A percentile compares a stretch with the other conserved stretches of the same genome.
These are phyloP conservation scores for Gonapodya sp. DNA, from an alignment of 192 early-diverging fungal species.

Conservation along the genomic window DNA sequence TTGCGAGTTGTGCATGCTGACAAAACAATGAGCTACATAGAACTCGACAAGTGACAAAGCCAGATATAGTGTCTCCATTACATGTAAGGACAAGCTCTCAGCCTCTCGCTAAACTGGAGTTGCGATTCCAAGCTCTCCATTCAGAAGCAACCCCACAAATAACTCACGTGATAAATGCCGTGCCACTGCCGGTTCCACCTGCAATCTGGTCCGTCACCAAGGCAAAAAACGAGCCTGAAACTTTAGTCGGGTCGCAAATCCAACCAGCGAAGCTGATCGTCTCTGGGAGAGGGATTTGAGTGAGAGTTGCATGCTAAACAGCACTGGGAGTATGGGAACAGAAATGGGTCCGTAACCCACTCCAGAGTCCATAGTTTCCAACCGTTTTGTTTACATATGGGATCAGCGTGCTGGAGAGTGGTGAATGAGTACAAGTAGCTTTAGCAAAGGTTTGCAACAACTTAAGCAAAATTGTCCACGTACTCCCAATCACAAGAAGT, in stretches of 20 bases:
- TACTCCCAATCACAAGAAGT: not conserved
- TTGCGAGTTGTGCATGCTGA: too few species aligned
- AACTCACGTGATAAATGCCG: not conserved
- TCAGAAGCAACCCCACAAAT: too few species aligned
- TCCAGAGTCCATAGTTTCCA: too few species aligned
- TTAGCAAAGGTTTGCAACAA: not conserved
- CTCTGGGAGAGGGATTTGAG: not conserved
- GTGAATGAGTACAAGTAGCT: not conserved
- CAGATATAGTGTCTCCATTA: too few species aligned
- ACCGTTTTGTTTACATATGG: not conserved
- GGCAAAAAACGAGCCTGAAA: not conserved
- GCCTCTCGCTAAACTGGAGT: too few species aligned
- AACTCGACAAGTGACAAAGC: too few species aligned
- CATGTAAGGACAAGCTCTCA: too few species aligned
- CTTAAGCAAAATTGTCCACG: slow-evolving; percentile 4
- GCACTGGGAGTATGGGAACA: not conserved
- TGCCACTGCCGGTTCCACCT: not conserved
- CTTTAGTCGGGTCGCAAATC: not conserved
- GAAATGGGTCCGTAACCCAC: too few species aligned
- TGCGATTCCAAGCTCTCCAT: too few species aligned
- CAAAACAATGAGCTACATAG: too few species aligned
- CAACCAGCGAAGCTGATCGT: not conserved
- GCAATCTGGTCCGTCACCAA: not conserved
- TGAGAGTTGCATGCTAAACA: not conserved
- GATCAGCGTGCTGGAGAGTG: not conserved